These are phyloP conservation scores for Chara braunii DNA, from an alignment of 139 green algal species.

Conservation along the genomic window DNA sequence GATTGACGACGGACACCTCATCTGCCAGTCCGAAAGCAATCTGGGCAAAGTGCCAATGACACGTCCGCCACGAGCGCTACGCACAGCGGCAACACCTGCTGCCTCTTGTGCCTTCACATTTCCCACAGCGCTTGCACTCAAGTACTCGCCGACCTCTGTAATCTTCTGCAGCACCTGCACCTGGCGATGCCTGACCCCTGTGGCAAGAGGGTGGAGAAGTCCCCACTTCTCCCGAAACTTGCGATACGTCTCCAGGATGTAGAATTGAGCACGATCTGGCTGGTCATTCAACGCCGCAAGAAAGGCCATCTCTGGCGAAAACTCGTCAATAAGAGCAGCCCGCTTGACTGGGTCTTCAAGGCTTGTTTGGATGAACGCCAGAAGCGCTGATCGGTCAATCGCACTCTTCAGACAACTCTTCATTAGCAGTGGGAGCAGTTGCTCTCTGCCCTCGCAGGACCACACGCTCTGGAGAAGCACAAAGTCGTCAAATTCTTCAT, in stretches of 20 bases:
- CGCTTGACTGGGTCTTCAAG: background rate
- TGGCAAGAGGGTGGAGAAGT: slow-evolving; percentile 5
- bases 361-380: background rate
- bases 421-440: too few species aligned
- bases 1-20: slow-evolving; percentile 8
- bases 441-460: too few species aligned
- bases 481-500: too few species aligned
- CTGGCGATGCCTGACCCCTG: slow-evolving; percentile 4
- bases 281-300: background rate
- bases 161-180: slow-evolving; percentile 6
- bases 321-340: background rate
- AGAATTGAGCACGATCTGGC: background rate
- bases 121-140: too few species aligned
- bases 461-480: too few species aligned
- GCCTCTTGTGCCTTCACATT: too few species aligned
- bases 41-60: too few species aligned
- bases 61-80: too few species aligned
- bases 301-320: background rate
- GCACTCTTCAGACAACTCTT: too few species aligned
- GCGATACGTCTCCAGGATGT: slow-evolving; percentile 1
- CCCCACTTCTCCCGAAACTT: slow-evolving; percentile 3
- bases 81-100: too few species aligned
- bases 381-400: background rate
- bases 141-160: slow-evolving; percentile 8
- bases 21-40: background rate